phyloP scores from a whole-genome alignment of 2,329 filamentous ascomycete species.

The Apiospora hydei region DNA sequence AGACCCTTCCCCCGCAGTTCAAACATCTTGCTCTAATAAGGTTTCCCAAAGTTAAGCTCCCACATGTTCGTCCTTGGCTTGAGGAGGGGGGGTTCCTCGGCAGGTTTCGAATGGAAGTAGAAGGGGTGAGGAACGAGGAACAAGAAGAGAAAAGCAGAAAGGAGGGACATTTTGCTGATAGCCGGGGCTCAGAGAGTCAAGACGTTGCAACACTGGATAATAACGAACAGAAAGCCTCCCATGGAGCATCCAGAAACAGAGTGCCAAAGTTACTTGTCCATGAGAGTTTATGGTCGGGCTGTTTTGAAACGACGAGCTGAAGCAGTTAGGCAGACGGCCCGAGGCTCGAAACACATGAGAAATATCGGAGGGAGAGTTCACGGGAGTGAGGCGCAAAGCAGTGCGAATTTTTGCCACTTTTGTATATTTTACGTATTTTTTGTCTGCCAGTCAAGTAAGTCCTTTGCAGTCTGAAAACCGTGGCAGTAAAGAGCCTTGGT shows the following conservation, averaged over 20 bases:
- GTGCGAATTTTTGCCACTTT: slow-evolving; percentile 10
- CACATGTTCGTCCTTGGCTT: too few species aligned
- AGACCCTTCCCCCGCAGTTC: background rate
- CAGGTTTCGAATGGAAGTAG: background rate
- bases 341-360: background rate
- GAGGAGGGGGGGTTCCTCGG: background rate
- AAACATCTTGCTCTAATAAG: background rate
- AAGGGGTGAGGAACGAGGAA: background rate
- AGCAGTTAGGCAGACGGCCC: background rate
- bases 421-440: slow-evolving; percentile 26
- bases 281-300: background rate
- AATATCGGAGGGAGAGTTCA: background rate
- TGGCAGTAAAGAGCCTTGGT: background rate
- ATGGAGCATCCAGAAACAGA: background rate
- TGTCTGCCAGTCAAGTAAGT: slow-evolving; percentile 19
- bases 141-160: background rate
- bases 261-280: background rate
- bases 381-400: background rate
- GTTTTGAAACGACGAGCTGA: background rate
- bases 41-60: background rate
- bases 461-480: slow-evolving; percentile 19
- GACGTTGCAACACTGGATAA: background rate
- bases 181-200: background rate
- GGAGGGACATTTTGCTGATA: background rate
- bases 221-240: background rate